These are phyloP conservation scores for Durusdinium trenchii DNA, from an alignment of 73 alveolate genomes.

Conservation along the genomic window DNA sequence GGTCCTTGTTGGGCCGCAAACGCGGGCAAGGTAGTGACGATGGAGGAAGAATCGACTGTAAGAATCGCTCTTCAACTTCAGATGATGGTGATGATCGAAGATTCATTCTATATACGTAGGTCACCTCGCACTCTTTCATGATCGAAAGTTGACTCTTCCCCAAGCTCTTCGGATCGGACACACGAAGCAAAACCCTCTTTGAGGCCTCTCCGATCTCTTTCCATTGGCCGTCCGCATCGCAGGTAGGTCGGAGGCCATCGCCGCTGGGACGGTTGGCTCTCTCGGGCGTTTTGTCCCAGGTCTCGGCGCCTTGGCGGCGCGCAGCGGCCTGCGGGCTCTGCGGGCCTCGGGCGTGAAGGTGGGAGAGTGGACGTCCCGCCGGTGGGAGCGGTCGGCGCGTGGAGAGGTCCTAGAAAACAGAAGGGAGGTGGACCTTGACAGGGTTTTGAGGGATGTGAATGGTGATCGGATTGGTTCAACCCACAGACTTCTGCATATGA, in stretches of 20 bases:
- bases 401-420: no score
- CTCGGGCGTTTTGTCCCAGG: no score
- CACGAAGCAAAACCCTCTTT: neutral
- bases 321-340: conserved; percentile 56
- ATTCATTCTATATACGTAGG: neutral
- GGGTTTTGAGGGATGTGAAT: no score
- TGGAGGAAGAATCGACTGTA: neutral
- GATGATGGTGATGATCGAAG: neutral
- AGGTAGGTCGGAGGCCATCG: neutral
- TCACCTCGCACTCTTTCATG: neutral
- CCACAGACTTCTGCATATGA: no score
- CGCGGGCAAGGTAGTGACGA: neutral
- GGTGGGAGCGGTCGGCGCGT: no score
- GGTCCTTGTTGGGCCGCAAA: no score
- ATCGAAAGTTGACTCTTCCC: neutral
- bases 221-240: neutral
- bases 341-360: conserved; percentile 84
- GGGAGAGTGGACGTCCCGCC: neutral
- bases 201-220: neutral
- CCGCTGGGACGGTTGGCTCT: neutral
- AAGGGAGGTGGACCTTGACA: no score
- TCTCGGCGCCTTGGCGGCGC: conserved; percentile 83
- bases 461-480: no score
- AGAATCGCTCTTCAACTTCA: neutral
- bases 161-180: neutral